Base-by-base conservation (phyloP, 805 yeast genomes). In the Zygotorulaspora danielsina region DNA sequence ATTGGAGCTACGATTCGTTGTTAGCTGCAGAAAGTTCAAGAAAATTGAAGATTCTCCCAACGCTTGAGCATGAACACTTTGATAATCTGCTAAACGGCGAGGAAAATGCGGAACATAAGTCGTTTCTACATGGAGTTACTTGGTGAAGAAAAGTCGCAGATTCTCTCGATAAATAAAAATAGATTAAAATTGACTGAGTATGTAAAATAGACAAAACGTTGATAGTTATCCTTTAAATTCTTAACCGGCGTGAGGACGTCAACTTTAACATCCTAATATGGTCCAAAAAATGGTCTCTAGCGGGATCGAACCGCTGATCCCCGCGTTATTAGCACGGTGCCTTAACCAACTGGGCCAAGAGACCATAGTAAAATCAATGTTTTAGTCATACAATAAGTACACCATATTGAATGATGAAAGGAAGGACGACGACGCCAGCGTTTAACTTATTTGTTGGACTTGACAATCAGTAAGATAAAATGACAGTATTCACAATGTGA, bases 1-100 rank as follows among this genome's bases (percentile, higher is more conserved):
- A 89, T 61, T 90, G 96, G 86, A 79, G 81, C 41, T 93, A 89
- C 58, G 69, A 72, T 24, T 67, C 83, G 51, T 60, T 84, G 38
- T 51, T 82, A 43, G 79, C 75, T 19, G 76, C 79, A 54, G 94
- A 84, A 59, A 63, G 70, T 34, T 70, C 70, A 19, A 79, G 86
- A 65, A 76, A 59, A 48, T 70, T 85, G 57, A 81, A 81, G 34
- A 76, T 80, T 4, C 78, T 81, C 50, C 83, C 93, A 3, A 84
- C 93, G 0, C 64, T 88, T 33, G 97, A 89, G 57, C 84, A 71
- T 52, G 90, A 84, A 44, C 34, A 32, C 3, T 54, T 53, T 22
- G 57, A 49, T 12, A 30, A 41, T 1, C 28, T 55, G 3, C 43
- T 60, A 12, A 32, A 26, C 3, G 34, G 25, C 13, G 43, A 32